Percentiles rank a stretch among this genome's conserved stretches.
Conservation (phyloP, 208 protist genomes). For the Trypanosomatidae sp. region DNA sequence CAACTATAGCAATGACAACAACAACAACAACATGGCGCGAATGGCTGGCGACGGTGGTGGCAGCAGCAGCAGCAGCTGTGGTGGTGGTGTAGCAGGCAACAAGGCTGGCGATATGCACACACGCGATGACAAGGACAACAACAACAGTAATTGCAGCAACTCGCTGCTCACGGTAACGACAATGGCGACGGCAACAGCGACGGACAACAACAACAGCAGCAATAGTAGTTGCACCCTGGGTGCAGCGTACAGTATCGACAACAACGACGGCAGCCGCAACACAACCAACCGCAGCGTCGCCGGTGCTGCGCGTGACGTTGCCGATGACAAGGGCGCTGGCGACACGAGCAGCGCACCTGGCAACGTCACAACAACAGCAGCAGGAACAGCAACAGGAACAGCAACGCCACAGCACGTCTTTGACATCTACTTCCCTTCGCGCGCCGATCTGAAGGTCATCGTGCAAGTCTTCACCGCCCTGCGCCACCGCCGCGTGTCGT, state of each 20-base stretch:
- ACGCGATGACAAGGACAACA: neutral
- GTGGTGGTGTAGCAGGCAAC: neutral
- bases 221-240: too few species aligned
- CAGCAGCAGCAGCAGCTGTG: neutral
- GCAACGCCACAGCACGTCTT: neutral
- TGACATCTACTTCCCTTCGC: conserved; percentile 20
- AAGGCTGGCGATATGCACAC: neutral
- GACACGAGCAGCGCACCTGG: too few species aligned
- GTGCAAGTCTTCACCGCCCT: conserved; percentile 44
- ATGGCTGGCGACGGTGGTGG: neutral
- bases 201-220: neutral
- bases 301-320: too few species aligned
- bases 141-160: neutral
- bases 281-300: too few species aligned
- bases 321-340: too few species aligned
- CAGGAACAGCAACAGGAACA: neutral
- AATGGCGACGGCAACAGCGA: neutral
- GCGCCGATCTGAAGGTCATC: conserved; percentile 31
- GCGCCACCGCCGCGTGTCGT: conserved; percentile 25
- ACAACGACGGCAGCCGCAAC: too few species aligned
- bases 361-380: neutral
- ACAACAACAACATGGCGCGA: neutral
- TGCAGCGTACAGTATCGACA: too few species aligned
- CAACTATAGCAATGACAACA: neutral
- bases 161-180: neutral